Evolutionary conservation across 306 rosid species (phyloP), one percentile per base, ranked within the genome.

Genomic region (Mimosa pudica): DNA sequence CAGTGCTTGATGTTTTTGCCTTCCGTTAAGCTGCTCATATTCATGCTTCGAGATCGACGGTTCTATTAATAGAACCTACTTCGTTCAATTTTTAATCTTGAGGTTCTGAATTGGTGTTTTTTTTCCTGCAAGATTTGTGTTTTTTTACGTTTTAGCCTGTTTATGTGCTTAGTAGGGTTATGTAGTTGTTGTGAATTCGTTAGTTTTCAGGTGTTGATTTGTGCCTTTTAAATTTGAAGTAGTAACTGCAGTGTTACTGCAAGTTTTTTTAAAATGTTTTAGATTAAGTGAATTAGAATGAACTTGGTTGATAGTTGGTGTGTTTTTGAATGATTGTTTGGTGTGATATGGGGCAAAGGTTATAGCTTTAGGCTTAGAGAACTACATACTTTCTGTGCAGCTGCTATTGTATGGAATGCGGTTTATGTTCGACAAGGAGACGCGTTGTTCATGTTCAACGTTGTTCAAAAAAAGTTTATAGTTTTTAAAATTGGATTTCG

Each of bases 21-120:
- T 17, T 36, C 18, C 2, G 52, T 16, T 33, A n/a, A 71, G 80
- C 78, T 46, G 8, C 47, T 11, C 73, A 13, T 57, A 14, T 57
- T 60, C 36, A 49, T 81, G 83, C 45, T 0, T 81, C 60, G 79
- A 78, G 78, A 83, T 84, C 86, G 87, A 57, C 38, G 75, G 58
- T 65, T 78, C 68, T 80, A 8, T 41, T 64, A 11, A 48, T 55
- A 35, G 30, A 68, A 67, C 54, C 71, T 79, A 12, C 71, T 65
- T 67, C 60, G 67, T 82, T 66, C 24, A 30, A 48, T 32, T 77
- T 38, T 24, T 1, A 60, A 78, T 77, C 18, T 7, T 44, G 55
- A 47, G 70, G 71, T 84, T 77, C 18, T 66, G 8, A 12, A 32
- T 55, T 76, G 32, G 16, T 57, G 9, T 54, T 80, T 82, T 18